Conservation (phyloP, 495 filamentous ascomycete species). For the Rusavskia elegans region DNA sequence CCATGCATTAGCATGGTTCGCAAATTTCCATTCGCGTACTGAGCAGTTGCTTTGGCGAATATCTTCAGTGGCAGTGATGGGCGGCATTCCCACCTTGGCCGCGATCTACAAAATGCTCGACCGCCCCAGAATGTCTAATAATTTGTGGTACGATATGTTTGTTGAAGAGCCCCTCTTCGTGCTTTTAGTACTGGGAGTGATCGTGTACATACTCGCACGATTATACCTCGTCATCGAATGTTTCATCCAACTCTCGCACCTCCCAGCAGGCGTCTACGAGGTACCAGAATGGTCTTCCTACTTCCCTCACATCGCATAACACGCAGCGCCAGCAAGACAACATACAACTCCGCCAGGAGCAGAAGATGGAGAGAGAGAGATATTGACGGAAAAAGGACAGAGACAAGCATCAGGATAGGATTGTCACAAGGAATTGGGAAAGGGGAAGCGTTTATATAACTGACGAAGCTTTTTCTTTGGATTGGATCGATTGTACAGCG, state of each 20-base stretch:
- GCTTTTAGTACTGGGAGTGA: background rate
- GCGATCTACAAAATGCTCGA: background rate
- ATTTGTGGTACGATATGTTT: too few relatives aligned
- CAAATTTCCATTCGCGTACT: conserved; percentile 10
- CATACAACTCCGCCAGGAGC: too few relatives aligned
- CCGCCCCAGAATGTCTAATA: background rate
- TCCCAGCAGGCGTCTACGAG: conserved; percentile 3
- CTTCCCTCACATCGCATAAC: conserved; percentile 8
- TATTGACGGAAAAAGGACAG: too few relatives aligned
- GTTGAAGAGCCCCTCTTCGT: too few relatives aligned
- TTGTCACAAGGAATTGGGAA: too few relatives aligned
- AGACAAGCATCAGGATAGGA: too few relatives aligned
- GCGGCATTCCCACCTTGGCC: background rate
- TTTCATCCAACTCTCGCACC: conserved; percentile 7
- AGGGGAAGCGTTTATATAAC: too few relatives aligned
- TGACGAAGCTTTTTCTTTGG: too few relatives aligned
- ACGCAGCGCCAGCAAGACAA: too few relatives aligned
- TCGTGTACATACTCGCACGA: conserved; percentile 1
- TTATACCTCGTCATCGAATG: conserved; percentile 7
- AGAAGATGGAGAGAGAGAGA: too few relatives aligned
- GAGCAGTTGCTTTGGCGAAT: conserved; percentile 19
- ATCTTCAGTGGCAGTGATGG: conserved; percentile 6
- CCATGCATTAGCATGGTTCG: conserved; percentile 19
- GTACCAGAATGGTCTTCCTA: conserved; percentile 2
- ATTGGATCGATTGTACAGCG: too few relatives aligned